phyloP scores from a whole-genome alignment of 805 yeast species.

The Suhomyces pyralidae region DNA sequence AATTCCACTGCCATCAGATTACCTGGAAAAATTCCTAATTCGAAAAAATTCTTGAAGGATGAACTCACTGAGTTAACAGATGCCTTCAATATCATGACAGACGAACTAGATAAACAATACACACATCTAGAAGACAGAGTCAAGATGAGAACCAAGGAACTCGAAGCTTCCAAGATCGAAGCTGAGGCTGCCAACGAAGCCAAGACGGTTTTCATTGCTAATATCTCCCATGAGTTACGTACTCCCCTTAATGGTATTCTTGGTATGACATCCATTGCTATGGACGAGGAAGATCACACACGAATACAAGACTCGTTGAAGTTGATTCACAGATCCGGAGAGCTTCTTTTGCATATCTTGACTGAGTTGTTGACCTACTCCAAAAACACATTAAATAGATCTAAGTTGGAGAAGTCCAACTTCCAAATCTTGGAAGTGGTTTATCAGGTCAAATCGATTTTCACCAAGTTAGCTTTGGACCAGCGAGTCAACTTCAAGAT shows the following conservation, averaged over 20 bases:
- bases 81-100: constrained; percentile 89
- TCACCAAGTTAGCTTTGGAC: constrained; percentile 73
- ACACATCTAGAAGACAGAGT: constrained; percentile 85
- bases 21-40: constrained; percentile 34
- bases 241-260: constrained; percentile 95
- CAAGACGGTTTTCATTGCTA: constrained; percentile 88
- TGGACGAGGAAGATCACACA: constrained; percentile 73
- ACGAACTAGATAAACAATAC: constrained; percentile 81
- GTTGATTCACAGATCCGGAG: constrained; percentile 88
- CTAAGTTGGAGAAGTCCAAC: constrained; percentile 78
- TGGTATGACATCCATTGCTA: constrained; percentile 92
- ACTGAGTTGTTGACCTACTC: constrained; percentile 90
- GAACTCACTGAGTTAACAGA: constrained; percentile 85
- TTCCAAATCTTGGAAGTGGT: constrained; percentile 80
- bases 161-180: constrained; percentile 81
- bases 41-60: constrained; percentile 60
- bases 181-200: constrained; percentile 97
- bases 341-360: constrained; percentile 78
- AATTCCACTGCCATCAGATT: constrained; percentile 38
- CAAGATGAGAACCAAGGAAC: constrained; percentile 75
- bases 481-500: constrained; percentile 69
- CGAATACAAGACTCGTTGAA: constrained; percentile 73
- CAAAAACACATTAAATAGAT: constrained; percentile 82
- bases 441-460: constrained; percentile 80
- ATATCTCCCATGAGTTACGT: constrained; percentile 89